Evolutionary conservation across 2,329 filamentous ascomycete genomes (phyloP).

Genomic region (Fusarium buxicola): DNA sequence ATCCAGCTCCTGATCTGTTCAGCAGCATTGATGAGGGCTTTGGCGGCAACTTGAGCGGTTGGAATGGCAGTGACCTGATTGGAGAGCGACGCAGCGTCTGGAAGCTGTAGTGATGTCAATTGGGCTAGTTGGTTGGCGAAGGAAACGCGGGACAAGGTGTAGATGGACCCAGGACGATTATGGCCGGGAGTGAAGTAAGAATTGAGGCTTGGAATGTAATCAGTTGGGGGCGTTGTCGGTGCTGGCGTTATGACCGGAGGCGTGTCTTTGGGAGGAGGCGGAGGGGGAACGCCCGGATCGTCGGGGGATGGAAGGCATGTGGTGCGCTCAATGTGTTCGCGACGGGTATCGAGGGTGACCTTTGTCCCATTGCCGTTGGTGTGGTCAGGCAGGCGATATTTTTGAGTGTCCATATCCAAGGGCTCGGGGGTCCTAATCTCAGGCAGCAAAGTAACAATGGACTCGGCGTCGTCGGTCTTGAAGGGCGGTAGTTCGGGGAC

Average conservation of each 20-base stretch:
- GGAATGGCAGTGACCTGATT: slow-evolving; percentile 86
- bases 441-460: slow-evolving; percentile 55
- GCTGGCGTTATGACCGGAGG: slow-evolving; percentile 50
- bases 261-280: slow-evolving; percentile 55
- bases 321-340: slow-evolving; percentile 67
- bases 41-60: slow-evolving; percentile 84
- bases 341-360: slow-evolving; percentile 66
- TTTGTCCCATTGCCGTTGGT: slow-evolving; percentile 76
- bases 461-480: slow-evolving; percentile 46
- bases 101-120: slow-evolving; percentile 88
- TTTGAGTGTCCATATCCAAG: slow-evolving; percentile 76
- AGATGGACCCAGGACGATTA: slow-evolving; percentile 85
- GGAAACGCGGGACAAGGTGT: slow-evolving; percentile 90
- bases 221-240: slow-evolving; percentile 50
- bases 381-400: slow-evolving; percentile 79
- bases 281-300: slow-evolving; percentile 53
- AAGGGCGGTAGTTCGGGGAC: slow-evolving; percentile 41
- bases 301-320: slow-evolving; percentile 54
- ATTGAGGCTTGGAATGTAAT: slow-evolving; percentile 63
- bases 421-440: slow-evolving; percentile 63
- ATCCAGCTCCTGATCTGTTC: slow-evolving; percentile 97
- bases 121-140: slow-evolving; percentile 95
- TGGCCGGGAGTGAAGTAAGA: slow-evolving; percentile 76
- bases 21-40: slow-evolving; percentile 85
- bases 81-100: slow-evolving; percentile 85